phyloP scores from a whole-genome alignment of 176 grass and related monocot genomes.

The Rhynchospora tenuis region DNA sequence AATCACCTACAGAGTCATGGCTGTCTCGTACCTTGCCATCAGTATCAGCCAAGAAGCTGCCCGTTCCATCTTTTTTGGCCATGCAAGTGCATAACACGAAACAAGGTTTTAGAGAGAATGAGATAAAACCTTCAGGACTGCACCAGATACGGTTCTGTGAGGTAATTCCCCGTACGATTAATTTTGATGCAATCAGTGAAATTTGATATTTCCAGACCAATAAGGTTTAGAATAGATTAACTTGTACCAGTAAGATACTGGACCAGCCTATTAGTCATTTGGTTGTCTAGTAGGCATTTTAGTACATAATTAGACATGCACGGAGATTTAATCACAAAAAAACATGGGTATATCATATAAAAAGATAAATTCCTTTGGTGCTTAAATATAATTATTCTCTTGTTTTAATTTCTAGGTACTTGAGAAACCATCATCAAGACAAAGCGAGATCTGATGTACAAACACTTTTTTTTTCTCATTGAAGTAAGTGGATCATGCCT shows the following conservation, averaged over 20 bases:
- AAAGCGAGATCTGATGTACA: constrained; percentile 1
- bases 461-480: not conserved
- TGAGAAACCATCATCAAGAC: not conserved
- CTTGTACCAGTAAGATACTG: not conserved
- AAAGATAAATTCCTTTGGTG: not conserved
- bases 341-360: not conserved
- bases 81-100: constrained; percentile 79
- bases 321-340: not conserved
- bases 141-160: constrained; percentile 67
- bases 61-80: constrained; percentile 67
- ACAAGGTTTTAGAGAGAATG: constrained; percentile 49
- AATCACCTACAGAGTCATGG: constrained; percentile 97
- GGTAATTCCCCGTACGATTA: constrained; percentile 38
- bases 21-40: constrained; percentile 79
- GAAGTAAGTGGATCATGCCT: constrained; percentile 6
- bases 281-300: constrained; percentile 4
- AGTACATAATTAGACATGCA: not conserved
- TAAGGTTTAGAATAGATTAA: not conserved
- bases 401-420: constrained; percentile 10
- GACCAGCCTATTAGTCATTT: not conserved
- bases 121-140: constrained; percentile 39
- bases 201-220: not conserved
- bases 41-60: constrained; percentile 49
- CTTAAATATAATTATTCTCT: not conserved
- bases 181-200: not conserved